Base-by-base conservation (phyloP, 805 yeast species). In the Vanderwaltozyma yarrowii region DNA sequence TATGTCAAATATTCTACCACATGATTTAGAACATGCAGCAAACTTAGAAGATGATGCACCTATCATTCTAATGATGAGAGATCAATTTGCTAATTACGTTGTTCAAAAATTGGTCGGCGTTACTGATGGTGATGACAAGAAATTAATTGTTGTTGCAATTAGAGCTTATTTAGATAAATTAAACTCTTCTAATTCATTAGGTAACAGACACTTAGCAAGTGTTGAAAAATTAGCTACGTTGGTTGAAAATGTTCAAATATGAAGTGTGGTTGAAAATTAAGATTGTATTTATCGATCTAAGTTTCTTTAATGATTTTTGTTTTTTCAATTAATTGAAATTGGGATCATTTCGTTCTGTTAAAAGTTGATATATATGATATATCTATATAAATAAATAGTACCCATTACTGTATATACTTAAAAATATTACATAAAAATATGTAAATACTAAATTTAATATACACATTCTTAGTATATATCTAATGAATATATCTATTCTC, bases 1-100 rank as follows among this genome's bases (percentile, higher is more conserved):
- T 30, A 72, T 82, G 41, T 74, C 73, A 39, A 82, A 76, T 50
- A 84, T 89, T 13, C 61, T 80, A 62, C 64, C 72, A 23, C 76
- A 66, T 40, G 73, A 75, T 45, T 60, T 58, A 27, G 62, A 58
- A 20, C 62, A 58, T 20, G 66, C 69, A 15, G 67, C 67, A 17
- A 52, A 54, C 19, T 74, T 80, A 28, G 74, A 69, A 38, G 88
- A 80, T 46, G 72, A 73, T 37, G 71, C 82, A 1, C 78, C 94
- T 8, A 68, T 92, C 48, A 83, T 88, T 18, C 67, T 80, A 42
- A 88, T 92, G 97, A 87, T 92, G 86, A 85, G 85, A 57, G 99
- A 92, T 60, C 97, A 92, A 58, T 92, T 81, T 64, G 99, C 97
- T 18, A 92, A 92, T 61, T 92, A 92, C 56, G 99, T 92, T 33